A percentile compares a stretch with the other conserved stretches of the same genome.
Conservation (phyloP, 2,329 filamentous ascomycete species). For the Colletotrichum karsti region DNA sequence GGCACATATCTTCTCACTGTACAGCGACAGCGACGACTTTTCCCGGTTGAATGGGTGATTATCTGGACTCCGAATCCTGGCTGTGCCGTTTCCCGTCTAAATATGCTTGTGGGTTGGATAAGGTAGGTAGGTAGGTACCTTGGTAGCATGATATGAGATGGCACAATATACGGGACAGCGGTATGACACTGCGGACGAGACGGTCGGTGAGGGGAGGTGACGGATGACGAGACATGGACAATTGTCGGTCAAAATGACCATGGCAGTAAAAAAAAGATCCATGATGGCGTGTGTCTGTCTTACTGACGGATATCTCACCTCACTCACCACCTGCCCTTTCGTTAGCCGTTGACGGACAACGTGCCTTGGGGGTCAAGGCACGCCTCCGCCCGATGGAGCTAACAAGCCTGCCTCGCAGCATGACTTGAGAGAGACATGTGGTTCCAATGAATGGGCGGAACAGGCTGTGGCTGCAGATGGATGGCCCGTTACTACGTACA, state of each 20-base stretch:
- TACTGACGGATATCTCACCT: neutral
- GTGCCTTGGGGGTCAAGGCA: slow-evolving; percentile 1
- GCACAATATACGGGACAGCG: neutral
- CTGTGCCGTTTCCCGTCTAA: neutral
- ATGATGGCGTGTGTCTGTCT: neutral
- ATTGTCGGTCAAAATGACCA: neutral
- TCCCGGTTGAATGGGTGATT: neutral
- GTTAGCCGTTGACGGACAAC: neutral
- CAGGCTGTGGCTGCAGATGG: slow-evolving; percentile 24
- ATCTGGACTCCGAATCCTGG: neutral
- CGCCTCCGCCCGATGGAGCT: slow-evolving; percentile 28
- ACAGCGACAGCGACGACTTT: neutral
- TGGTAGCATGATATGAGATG: neutral
- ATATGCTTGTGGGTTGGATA: neutral
- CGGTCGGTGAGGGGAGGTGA: neutral
- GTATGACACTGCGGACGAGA: neutral
- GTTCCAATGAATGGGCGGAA: slow-evolving; percentile 28
- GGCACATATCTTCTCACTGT: neutral
- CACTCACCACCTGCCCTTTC: neutral
- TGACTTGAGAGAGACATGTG: slow-evolving; percentile 29
- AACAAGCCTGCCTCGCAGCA: slow-evolving; percentile 27
- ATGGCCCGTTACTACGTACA: slow-evolving; percentile 2
- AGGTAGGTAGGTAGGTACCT: no score
- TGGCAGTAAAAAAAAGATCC: neutral
- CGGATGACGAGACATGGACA: neutral